Conservation (phyloP, 1,284 basidiomycete genomes). For the Boletus sp. region DNA sequence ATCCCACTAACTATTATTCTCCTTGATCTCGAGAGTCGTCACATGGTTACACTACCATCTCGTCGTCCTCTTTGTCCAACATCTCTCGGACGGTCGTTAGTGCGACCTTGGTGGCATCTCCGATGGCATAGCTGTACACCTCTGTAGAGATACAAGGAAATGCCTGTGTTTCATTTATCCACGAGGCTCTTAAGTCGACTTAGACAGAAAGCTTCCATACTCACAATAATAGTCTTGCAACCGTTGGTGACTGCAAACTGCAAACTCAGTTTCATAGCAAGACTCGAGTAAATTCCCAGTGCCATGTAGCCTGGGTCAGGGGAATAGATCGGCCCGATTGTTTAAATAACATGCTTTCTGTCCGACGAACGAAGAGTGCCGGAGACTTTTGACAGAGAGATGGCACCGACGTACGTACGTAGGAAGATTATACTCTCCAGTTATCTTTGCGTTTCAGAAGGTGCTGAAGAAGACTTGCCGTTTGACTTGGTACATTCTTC, state of each 20-base stretch:
- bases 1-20: too few relatives aligned
- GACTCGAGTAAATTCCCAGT: conserved; percentile 58
- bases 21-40: too few relatives aligned
- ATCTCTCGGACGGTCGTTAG: conserved; percentile 56
- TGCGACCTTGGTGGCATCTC: conserved; percentile 68
- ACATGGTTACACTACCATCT: conserved; percentile 38
- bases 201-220: conserved; percentile 2
- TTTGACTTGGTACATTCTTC: conserved; percentile 18
- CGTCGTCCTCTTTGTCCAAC: conserved; percentile 51
- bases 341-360: conserved; percentile 79
- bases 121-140: conserved; percentile 74
- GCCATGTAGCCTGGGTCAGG: conserved; percentile 41
- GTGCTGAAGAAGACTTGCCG: not conserved
- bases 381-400: not conserved
- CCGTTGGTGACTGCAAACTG: conserved; percentile 58
- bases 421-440: conserved; percentile 67
- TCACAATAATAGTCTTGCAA: conserved; percentile 65
- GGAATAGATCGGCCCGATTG: conserved; percentile 84
- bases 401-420: conserved; percentile 49
- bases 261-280: conserved; percentile 70
- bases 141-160: conserved; percentile 82
- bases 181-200: not conserved
- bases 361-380: conserved; percentile 5
- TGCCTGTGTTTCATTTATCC: conserved; percentile 43
- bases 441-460: conserved; percentile 73